Evolutionary conservation across 331 rosid genomes (phyloP), one percentile per base, ranked within the genome.

Genomic region (Rosa hybrid): DNA sequence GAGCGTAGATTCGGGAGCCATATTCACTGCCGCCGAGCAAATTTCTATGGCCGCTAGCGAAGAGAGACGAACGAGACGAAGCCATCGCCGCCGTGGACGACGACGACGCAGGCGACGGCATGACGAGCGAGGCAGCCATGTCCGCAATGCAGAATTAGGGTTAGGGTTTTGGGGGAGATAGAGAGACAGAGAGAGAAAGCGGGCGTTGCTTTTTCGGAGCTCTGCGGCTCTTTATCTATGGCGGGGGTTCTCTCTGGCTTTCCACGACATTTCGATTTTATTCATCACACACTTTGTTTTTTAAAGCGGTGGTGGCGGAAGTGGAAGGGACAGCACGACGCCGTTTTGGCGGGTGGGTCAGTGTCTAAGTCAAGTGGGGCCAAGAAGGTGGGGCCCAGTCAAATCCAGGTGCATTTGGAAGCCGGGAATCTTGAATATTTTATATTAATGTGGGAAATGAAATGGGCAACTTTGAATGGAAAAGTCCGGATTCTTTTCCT

Each of bases 121-220:
- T 81, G 68, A 88, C 25, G 80, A 90, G 85, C 3, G 93, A 91
- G 18, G 97, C 81, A 45, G 94, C 94, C 98, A 94, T 94, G 34
- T 20, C 56, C 3, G 57, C 41, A 27, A 53, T 38, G 50, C 42
- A 16, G 13, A 20, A 68, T 78, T 84, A 82, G 84, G 74, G 89
- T 68, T 68, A 30, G 76, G 70, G 75, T 72, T 78, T 23, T 84
- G 70, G 64, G 49, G 39, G 74, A 80, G 34, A 30, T 30, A 30
- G 39, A 57, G 23, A 71, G 30, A 34, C 4, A 21, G 65, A n/a
- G 76, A 21, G 7, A 50, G 62, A n/a, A 8, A 10, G 12, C 0
- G 10, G 3, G 12, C 2, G 68, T 41, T 14, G 25, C 14, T 17
- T 17, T 17, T 17, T 8, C 68, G 30, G 69, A 57, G 72, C 67